A percentile compares a stretch with the other conserved stretches of the same genome.
Conservation (phyloP, 306 rosid species). For the Astragalus membranaceus region DNA sequence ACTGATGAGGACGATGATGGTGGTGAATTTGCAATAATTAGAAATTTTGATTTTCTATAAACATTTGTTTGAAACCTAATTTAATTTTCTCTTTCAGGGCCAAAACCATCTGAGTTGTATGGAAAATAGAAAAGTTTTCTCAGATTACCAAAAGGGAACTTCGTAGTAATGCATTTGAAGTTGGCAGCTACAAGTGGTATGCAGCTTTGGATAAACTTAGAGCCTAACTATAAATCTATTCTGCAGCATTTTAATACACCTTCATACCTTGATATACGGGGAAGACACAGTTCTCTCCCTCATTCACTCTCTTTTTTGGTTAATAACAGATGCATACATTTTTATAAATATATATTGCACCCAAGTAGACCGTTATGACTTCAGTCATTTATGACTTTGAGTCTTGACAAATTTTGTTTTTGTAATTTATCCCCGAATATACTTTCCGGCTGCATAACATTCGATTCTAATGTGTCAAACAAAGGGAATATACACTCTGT, state of each 20-base stretch:
- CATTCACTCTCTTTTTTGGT: neutral
- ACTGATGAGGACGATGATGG: conserved; percentile 87
- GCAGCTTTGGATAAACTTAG: conserved; percentile 14
- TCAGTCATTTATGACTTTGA: conserved; percentile 2
- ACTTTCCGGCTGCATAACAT: neutral
- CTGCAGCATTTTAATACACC: neutral
- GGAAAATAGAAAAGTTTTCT: conserved; percentile 95
- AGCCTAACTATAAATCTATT: neutral
- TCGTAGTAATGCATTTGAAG: conserved; percentile 92
- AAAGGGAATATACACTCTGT: neutral
- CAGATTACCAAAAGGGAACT: conserved; percentile 97
- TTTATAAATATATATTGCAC: neutral
- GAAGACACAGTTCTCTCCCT: neutral
- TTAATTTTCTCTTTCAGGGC: conserved; percentile 44
- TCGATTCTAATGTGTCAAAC: neutral
- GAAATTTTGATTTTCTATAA: neutral
- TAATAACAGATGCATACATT: neutral
- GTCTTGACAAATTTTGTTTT: neutral
- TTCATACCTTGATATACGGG: neutral
- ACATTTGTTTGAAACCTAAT: conserved; percentile 12
- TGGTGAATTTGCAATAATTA: conserved; percentile 39
- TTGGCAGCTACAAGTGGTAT: conserved; percentile 97
- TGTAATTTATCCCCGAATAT: neutral
- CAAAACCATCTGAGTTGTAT: conserved; percentile 76
- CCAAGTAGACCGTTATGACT: neutral